These are phyloP conservation scores for Lasiodiplodia citricola DNA, from an alignment of 2,329 filamentous ascomycete species.

Conservation along the genomic window DNA sequence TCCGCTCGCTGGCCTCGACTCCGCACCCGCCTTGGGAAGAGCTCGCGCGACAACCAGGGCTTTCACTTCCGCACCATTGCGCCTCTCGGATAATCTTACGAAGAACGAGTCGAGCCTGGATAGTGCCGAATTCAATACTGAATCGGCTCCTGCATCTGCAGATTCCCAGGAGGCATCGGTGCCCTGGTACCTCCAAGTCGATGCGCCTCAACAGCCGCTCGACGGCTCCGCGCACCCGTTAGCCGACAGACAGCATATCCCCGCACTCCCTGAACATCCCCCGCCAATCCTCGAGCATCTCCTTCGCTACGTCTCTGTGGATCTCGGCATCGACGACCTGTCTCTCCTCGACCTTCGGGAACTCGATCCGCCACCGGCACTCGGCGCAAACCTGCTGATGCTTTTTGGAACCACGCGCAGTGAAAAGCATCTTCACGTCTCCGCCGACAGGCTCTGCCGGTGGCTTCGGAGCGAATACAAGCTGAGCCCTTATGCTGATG, in stretches of 20 bases:
- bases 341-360: constrained; percentile 80
- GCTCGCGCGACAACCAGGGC: constrained; percentile 15
- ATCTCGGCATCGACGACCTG: constrained; percentile 85
- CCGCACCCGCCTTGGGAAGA: not conserved
- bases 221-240: constrained; percentile 41
- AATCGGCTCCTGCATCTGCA: not conserved
- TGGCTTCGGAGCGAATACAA: constrained; percentile 79
- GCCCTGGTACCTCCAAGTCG: constrained; percentile 88
- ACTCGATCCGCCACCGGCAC: constrained; percentile 82
- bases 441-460: constrained; percentile 84
- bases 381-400: constrained; percentile 91
- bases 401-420: constrained; percentile 88
- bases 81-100: constrained; percentile 9
- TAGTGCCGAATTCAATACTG: not conserved
- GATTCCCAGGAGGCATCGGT: constrained; percentile 37
- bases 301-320: constrained; percentile 78
- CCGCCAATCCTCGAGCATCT: constrained; percentile 75
- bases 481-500: constrained; percentile 80
- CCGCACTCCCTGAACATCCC: constrained; percentile 68
- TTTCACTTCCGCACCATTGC: constrained; percentile 10
- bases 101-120: not conserved
- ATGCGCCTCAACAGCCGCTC: constrained; percentile 46
- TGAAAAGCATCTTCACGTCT: constrained; percentile 90
- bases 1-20: constrained; percentile 12
- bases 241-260: constrained; percentile 62